Evolutionary conservation across 345 rosid genomes (phyloP), one percentile per base, ranked within the genome.

Genomic region (Citrus cavaleriei): DNA sequence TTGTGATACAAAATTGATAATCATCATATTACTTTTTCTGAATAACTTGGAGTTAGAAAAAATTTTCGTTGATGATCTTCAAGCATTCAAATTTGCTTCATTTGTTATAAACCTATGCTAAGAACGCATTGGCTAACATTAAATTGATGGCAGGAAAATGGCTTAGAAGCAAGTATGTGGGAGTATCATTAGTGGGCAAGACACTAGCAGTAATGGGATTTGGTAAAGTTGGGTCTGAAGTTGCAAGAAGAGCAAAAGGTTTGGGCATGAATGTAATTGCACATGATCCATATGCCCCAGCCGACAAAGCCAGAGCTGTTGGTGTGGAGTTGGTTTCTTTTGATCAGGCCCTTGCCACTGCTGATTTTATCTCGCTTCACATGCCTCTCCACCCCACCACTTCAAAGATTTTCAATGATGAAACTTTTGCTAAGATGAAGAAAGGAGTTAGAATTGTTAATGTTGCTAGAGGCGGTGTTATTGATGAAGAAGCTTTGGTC

Each of bases 401-500:
- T 1, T 66, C 68, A 16, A 91, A 94, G 73, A 73, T 91, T 1
- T 90, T 94, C 89, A 90, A 90, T 74, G 94, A 92, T 60, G 78
- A 88, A 10, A 84, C 90, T 30, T 92, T 94, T 85, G 77, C 86
- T 0, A 91, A 86, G 82, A 89, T 91, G 90, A 94, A 94, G 88
- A 90, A 84, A 70, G 98, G 98, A 0, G 98, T 88, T 58, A 89
- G 97, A 32, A 86, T 94, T 80, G 38, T 94, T 49, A 94, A 92
- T 70, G 98, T 94, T 55, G 98, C 97, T 24, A 84, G 98, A 85
- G 98, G 98, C 51, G 97, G 97, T 4, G 98, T 94, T 49, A 90
- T 94, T 55, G 98, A 94, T 30, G 98, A 94, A 72, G 93, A 91
- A 63, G 97, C 98, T 3, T 79, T 94, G 10, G 87, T 91, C 24